phyloP scores from a whole-genome alignment of 352 stramenopile genomes.

The Phytophthora niederhauseri region DNA sequence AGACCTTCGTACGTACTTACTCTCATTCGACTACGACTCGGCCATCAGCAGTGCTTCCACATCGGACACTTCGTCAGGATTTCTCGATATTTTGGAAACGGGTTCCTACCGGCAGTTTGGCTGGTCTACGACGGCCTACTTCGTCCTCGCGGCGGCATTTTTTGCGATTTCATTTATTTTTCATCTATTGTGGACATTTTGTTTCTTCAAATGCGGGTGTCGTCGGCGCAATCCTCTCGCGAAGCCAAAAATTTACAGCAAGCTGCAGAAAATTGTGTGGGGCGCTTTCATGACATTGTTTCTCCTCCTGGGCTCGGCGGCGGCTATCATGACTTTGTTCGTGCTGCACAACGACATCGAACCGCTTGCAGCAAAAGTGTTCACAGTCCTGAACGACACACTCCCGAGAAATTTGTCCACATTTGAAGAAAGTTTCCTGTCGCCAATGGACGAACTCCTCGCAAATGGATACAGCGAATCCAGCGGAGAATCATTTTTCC shows the following conservation, averaged over 20 bases:
- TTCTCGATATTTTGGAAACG: constrained; percentile 34
- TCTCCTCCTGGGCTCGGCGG: constrained; percentile 25
- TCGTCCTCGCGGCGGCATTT: constrained; percentile 27
- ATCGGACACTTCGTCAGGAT: constrained; percentile 1
- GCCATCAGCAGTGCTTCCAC: constrained; percentile 28
- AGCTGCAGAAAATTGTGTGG: constrained; percentile 51
- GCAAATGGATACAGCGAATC: constrained; percentile 9
- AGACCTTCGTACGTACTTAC: constrained; percentile 52
- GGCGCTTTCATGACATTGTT: constrained; percentile 42
- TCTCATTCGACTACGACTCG: constrained; percentile 46
- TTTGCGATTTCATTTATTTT: constrained; percentile 48
- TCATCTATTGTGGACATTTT: constrained; percentile 54
- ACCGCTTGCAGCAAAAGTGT: constrained; percentile 31
- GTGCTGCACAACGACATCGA: constrained; percentile 40
- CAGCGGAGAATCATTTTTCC: constrained; percentile 8
- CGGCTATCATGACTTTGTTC: constrained; percentile 40
- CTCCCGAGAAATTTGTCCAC: constrained; percentile 35
- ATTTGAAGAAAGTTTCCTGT: constrained; percentile 49
- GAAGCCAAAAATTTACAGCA: constrained; percentile 54
- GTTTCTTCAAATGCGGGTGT: constrained; percentile 57
- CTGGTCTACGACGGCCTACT: constrained; percentile 43
- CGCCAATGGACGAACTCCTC: constrained; percentile 43
- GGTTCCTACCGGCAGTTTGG: constrained; percentile 55
- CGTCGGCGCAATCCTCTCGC: constrained; percentile 47
- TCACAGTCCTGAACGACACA: constrained; percentile 30